Evolutionary conservation across 2,329 filamentous ascomycete genomes (phyloP).

Genomic region (Cadophora sp.): DNA sequence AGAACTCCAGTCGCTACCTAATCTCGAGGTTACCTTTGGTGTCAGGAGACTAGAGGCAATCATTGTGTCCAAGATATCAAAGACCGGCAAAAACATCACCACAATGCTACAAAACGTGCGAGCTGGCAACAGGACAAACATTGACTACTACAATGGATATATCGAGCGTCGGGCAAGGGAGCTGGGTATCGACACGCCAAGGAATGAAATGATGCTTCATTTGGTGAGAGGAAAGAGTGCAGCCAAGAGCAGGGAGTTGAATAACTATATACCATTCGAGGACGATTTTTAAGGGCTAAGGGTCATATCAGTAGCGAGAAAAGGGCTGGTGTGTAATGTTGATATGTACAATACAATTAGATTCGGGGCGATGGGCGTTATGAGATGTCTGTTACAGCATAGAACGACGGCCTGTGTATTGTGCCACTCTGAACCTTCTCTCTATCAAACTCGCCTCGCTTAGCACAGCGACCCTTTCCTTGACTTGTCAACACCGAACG

Average conservation of each 20-base stretch:
- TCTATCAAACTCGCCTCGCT: not conserved
- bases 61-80: constrained; percentile 59
- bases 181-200: constrained; percentile 72
- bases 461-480: not conserved
- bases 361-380: not conserved
- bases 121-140: constrained; percentile 70
- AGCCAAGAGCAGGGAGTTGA: constrained; percentile 37
- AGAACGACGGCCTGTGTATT: constrained; percentile 8
- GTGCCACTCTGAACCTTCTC: constrained; percentile 4
- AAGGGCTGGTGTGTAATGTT: constrained; percentile 8
- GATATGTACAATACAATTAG: constrained; percentile 15
- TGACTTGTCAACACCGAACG: not conserved
- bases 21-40: constrained; percentile 62
- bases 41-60: constrained; percentile 67
- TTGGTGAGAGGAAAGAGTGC: constrained; percentile 74
- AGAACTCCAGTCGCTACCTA: constrained; percentile 67
- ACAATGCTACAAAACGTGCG: constrained; percentile 71
- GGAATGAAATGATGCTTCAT: constrained; percentile 76
- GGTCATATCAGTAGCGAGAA: constrained; percentile 10
- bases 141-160: constrained; percentile 89
- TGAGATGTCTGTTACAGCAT: constrained; percentile 1
- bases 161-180: constrained; percentile 76
- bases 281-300: constrained; percentile 4
- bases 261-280: constrained; percentile 42
- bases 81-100: constrained; percentile 59